phyloP scores from a whole-genome alignment of 805 yeast genomes.

The Yamadazyma laniorum region DNA sequence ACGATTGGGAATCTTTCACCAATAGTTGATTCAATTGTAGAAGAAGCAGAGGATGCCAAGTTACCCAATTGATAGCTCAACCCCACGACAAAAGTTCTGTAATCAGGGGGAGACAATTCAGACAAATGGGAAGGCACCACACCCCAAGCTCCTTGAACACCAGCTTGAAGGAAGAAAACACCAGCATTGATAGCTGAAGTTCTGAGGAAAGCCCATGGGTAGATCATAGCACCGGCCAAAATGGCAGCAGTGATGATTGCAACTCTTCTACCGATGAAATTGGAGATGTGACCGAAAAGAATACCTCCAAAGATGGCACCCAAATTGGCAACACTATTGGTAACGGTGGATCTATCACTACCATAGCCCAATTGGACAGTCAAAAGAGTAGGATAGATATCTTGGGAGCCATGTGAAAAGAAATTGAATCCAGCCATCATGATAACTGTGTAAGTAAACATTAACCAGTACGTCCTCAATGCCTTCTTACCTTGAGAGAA shows the following conservation, averaged over 20 bases:
- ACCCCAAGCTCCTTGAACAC: slow-evolving; percentile 72
- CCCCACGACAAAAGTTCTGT: slow-evolving; percentile 62
- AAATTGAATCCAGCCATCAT: slow-evolving; percentile 43
- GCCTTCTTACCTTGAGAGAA: slow-evolving; percentile 10
- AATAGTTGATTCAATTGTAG: slow-evolving; percentile 65
- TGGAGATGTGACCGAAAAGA: slow-evolving; percentile 44
- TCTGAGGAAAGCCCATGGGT: slow-evolving; percentile 37
- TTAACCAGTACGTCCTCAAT: slow-evolving; percentile 56
- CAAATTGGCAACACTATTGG: slow-evolving; percentile 40
- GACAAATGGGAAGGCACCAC: slow-evolving; percentile 61
- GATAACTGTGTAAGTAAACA: slow-evolving; percentile 54
- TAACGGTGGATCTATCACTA: slow-evolving; percentile 34
- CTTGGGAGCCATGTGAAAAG: slow-evolving; percentile 43
- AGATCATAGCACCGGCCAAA: slow-evolving; percentile 39
- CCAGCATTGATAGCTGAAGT: slow-evolving; percentile 51
- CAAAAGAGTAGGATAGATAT: slow-evolving; percentile 41
- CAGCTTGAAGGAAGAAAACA: slow-evolving; percentile 59
- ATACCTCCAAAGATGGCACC: slow-evolving; percentile 44
- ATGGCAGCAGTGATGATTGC: slow-evolving; percentile 31
- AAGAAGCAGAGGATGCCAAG: slow-evolving; percentile 62
- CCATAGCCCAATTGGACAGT: slow-evolving; percentile 33
- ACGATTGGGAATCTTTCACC: slow-evolving; percentile 49
- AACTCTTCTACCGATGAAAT: slow-evolving; percentile 37
- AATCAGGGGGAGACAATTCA: slow-evolving; percentile 61
- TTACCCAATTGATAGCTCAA: slow-evolving; percentile 68